Evolutionary conservation across 1,284 basidiomycete species (phyloP), one percentile per base, ranked within the genome.

Genomic region (Rhodotorula sp.): DNA sequence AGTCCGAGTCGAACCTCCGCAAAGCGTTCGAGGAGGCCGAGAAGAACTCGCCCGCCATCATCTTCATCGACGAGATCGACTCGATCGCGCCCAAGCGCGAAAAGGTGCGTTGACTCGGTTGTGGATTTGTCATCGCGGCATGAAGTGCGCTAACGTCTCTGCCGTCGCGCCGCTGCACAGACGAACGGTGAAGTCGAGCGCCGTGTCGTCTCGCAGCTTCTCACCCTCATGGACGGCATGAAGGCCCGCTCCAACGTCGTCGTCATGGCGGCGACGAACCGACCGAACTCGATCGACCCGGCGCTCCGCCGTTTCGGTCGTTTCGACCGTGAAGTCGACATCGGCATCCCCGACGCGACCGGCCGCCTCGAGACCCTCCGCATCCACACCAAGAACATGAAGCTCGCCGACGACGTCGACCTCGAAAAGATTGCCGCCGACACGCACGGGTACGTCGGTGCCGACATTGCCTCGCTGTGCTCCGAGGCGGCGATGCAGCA

Each of bases 371-470:
- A 99, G 82, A 98, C 99, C 78, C 88, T 99, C 72, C 91, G 95
- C 73, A 99, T 99, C 76, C 95, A 98, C 85, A 99, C 96, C 69
- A 99, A 98, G 89, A 99, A 99, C 85, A 99, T 99, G 95, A 99
- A 98, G 84, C 86, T 99, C 57, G 87, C 83, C n/a, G 95, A 98
- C 69, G 96, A 99, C 78, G 95, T 99, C 60, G 96, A 99, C 79
- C 87, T 99, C 67, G 95, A 99, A 82, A 93, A 95, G 88, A 98
- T 99, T 78, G 95, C 95, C 63, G 93, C 95, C 62, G 96, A 99
- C 82, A 99, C 95, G 6, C 95, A 99, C 82, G 95, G 95, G 81
- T 99, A 99, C 80, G 95, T 99, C 78, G 95, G 95, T 81, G 96
- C 96, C 56, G 96, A 99, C 85, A 82, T 99, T 71, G 96, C 95